These are phyloP conservation scores for Aspergillus conjunctus DNA, from an alignment of 495 filamentous ascomycete species.

Conservation along the genomic window DNA sequence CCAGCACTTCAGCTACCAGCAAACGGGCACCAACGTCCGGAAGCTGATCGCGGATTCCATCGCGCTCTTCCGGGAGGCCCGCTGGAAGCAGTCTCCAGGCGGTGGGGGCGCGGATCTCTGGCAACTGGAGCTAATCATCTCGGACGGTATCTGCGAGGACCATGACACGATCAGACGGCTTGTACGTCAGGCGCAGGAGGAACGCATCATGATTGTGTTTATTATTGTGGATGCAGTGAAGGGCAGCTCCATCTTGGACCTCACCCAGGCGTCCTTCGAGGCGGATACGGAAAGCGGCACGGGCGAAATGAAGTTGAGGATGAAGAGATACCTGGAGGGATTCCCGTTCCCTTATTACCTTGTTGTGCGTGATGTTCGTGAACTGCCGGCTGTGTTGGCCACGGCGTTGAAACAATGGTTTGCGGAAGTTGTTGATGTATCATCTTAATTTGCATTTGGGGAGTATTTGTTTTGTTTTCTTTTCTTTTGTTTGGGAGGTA, in stretches of 20 bases:
- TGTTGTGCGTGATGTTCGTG: conserved; percentile 86
- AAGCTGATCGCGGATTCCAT: conserved; percentile 76
- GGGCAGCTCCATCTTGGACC: conserved; percentile 71
- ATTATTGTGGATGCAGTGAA: conserved; percentile 86
- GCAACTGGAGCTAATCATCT: conserved; percentile 92
- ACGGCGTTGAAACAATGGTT: conserved; percentile 95
- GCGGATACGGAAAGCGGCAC: conserved; percentile 49
- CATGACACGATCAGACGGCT: conserved; percentile 81
- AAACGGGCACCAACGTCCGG: conserved; percentile 80
- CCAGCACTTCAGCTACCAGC: conserved; percentile 82
- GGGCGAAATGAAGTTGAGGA: conserved; percentile 69
- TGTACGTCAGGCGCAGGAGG: conserved; percentile 83
- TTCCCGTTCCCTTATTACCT: conserved; percentile 97
- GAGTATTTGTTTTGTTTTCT: neutral
- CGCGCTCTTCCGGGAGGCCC: conserved; percentile 76
- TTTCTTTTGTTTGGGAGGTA: conserved; percentile 9
- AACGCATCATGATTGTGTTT: conserved; percentile 97
- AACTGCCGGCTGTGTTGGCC: conserved; percentile 85
- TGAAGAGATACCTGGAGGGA: conserved; percentile 86
- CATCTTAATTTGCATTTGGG: conserved; percentile 34
- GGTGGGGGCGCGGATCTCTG: conserved; percentile 78
- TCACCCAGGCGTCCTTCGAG: conserved; percentile 78
- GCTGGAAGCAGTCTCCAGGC: conserved; percentile 55
- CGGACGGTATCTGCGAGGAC: conserved; percentile 88
- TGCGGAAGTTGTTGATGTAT: conserved; percentile 78